Evolutionary conservation across 148 eudicot genomes (phyloP).

Genomic region (Cornus controversa): DNA sequence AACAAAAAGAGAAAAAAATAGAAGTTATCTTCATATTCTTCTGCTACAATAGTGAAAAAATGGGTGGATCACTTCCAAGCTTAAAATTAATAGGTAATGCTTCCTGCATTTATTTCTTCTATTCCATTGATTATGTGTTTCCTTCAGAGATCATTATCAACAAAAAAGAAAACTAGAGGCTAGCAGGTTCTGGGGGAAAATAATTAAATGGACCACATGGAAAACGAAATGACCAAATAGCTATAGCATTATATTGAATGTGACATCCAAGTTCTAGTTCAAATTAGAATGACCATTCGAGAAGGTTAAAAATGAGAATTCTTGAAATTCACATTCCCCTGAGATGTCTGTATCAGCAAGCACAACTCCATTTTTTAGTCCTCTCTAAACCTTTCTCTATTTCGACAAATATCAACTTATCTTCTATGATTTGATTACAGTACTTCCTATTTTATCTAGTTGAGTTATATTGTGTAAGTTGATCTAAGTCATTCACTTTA

Average conservation of each 20-base stretch:
- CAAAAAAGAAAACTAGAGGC: neutral
- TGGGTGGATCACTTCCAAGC: neutral
- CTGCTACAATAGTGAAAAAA: neutral
- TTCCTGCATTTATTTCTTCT: neutral
- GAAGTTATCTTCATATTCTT: neutral
- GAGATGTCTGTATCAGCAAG: too few relatives aligned
- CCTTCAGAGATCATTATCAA: neutral
- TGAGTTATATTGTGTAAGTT: neutral
- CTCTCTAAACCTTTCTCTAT: neutral
- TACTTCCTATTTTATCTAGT: neutral
- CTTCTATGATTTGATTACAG: too few relatives aligned
- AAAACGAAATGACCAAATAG: neutral
- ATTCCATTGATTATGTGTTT: neutral
- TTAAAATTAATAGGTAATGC: neutral
- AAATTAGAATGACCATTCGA: neutral
- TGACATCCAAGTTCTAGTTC: neutral
- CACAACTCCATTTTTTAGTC: too few relatives aligned
- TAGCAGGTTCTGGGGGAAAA: neutral
- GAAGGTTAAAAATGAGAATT: neutral
- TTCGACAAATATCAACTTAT: neutral
- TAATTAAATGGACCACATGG: neutral
- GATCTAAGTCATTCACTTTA: too few relatives aligned
- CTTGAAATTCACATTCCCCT: too few relatives aligned
- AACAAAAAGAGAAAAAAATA: neutral
- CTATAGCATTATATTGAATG: neutral